Evolutionary conservation across 202 grass and related monocot species (phyloP).

Genomic region (Tripidium arundinaceum): DNA sequence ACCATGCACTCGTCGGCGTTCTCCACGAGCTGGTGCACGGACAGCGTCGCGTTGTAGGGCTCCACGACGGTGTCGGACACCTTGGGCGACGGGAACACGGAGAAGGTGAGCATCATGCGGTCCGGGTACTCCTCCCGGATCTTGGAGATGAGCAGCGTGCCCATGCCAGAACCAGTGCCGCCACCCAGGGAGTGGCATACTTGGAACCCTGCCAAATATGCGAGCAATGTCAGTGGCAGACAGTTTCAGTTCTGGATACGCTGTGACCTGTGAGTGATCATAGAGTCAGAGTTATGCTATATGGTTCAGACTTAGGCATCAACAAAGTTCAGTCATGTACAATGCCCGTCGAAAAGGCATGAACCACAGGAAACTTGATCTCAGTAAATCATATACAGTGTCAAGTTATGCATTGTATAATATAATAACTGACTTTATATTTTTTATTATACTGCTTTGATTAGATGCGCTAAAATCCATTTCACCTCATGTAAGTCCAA

Average conservation of each 20-base stretch:
- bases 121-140: slow-evolving; percentile 79
- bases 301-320: background rate
- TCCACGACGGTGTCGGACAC: slow-evolving; percentile 69
- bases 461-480: slow-evolving; percentile 22
- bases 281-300: background rate
- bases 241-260: background rate
- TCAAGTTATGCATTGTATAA: background rate
- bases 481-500: slow-evolving; percentile 14
- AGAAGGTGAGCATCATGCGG: slow-evolving; percentile 77
- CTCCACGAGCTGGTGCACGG: slow-evolving; percentile 73
- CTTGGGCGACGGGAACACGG: slow-evolving; percentile 68
- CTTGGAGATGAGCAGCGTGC: slow-evolving; percentile 74
- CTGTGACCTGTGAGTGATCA: background rate
- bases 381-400: background rate
- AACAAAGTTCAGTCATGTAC: background rate
- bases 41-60: slow-evolving; percentile 67
- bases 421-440: background rate
- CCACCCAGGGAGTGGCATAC: slow-evolving; percentile 77
- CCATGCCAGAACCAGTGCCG: slow-evolving; percentile 67
- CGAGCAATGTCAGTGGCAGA: background rate
- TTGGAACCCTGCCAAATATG: slow-evolving; percentile 49
- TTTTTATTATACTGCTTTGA: background rate
- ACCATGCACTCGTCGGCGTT: slow-evolving; percentile 87
- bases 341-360: background rate
- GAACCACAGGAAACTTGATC: background rate